Conservation (phyloP, 2,329 filamentous ascomycete genomes). For the Paecilomyces variotii region DNA sequence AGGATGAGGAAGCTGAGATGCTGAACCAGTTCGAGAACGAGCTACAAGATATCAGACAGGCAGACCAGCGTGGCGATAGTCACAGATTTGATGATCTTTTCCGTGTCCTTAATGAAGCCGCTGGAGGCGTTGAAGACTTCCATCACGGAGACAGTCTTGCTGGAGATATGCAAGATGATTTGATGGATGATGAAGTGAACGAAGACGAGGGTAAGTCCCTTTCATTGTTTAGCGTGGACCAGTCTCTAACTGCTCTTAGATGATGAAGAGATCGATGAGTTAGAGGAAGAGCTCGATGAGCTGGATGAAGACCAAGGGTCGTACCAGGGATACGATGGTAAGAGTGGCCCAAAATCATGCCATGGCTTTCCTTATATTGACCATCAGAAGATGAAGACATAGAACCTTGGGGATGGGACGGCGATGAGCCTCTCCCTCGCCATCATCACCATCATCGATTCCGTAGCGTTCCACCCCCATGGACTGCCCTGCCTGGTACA, state of each 20-base stretch:
- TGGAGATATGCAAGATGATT: conserved; percentile 40
- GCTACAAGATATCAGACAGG: conserved; percentile 32
- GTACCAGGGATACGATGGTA: conserved; percentile 30
- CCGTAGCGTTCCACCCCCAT: conserved; percentile 51
- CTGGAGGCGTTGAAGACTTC: conserved; percentile 35
- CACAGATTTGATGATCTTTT: conserved; percentile 39
- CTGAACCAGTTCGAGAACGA: conserved; percentile 37
- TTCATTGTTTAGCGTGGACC: conserved; percentile 11
- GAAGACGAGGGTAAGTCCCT: conserved; percentile 46
- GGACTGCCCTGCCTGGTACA: conserved; percentile 55
- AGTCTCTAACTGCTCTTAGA: conserved; percentile 23
- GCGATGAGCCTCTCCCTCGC: conserved; percentile 44
- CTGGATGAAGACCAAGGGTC: conserved; percentile 38
- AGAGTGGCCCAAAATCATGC: conserved; percentile 1
- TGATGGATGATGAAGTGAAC: conserved; percentile 49
- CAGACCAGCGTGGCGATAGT: conserved; percentile 33
- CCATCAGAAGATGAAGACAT: conserved; percentile 25
- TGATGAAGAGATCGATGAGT: conserved; percentile 46
- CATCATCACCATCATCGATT: conserved; percentile 48
- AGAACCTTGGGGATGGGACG: conserved; percentile 45
- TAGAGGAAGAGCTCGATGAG: conserved; percentile 33
- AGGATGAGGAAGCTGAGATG: conserved; percentile 38
- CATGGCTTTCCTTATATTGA: conserved; percentile 19
- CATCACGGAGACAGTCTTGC: conserved; percentile 40
- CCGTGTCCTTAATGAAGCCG: conserved; percentile 35